Evolutionary conservation across 2,329 filamentous ascomycete genomes (phyloP).

Genomic region (Pestalotiopsis sp.): DNA sequence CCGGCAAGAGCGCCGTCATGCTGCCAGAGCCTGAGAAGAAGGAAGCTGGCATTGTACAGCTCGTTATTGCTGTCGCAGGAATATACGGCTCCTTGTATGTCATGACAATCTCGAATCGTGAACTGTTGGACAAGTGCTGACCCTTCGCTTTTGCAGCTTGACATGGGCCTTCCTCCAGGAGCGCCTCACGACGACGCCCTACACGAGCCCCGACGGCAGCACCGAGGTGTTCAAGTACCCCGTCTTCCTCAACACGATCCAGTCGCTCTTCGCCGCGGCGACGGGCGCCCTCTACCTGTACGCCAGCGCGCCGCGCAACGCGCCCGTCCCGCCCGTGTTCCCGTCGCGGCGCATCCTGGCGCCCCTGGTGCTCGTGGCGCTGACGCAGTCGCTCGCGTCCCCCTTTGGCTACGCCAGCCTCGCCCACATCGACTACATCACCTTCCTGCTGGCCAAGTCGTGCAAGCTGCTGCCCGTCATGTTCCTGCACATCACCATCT

Average conservation of each 20-base stretch:
- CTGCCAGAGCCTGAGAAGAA: conserved; percentile 35
- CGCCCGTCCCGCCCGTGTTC: conserved; percentile 68
- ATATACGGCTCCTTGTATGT: conserved; percentile 96
- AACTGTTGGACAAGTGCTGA: conserved; percentile 2
- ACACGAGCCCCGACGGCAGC: conserved; percentile 61
- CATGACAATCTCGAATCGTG: background rate
- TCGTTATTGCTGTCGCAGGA: conserved; percentile 85
- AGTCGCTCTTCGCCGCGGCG: conserved; percentile 84
- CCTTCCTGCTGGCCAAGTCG: conserved; percentile 94
- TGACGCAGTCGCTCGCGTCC: conserved; percentile 87
- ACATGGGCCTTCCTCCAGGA: conserved; percentile 98
- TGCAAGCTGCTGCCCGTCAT: conserved; percentile 99
- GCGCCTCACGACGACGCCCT: conserved; percentile 90
- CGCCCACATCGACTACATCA: conserved; percentile 95
- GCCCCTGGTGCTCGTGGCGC: conserved; percentile 81
- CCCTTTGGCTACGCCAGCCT: conserved; percentile 94
- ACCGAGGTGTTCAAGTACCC: conserved; percentile 88
- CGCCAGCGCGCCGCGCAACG: conserved; percentile 58
- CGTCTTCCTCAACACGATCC: conserved; percentile 94
- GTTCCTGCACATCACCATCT: conserved; percentile 92
- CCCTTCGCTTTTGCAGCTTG: conserved; percentile 55
- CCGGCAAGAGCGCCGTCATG: conserved; percentile 16
- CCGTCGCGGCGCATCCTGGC: conserved; percentile 74
- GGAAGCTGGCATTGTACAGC: conserved; percentile 70
- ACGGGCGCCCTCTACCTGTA: conserved; percentile 83